Conservation (phyloP, 2,329 filamentous ascomycete species). For the Amesomyces nigricolor region DNA sequence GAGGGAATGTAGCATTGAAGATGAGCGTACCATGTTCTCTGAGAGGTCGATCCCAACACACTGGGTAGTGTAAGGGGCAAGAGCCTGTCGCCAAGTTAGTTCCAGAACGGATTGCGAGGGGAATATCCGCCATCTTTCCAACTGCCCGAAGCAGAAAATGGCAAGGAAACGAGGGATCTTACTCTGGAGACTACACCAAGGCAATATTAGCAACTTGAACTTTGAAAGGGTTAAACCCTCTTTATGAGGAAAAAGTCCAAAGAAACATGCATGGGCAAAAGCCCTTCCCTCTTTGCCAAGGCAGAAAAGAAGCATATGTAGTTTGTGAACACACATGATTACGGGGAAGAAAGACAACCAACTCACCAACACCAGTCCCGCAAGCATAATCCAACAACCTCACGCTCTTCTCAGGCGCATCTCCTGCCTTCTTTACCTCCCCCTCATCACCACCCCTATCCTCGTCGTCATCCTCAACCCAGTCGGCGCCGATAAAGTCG, state of each 20-base stretch:
- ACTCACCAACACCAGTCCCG: slow-evolving; percentile 38
- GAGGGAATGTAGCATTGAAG: background rate
- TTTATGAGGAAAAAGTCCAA: no score
- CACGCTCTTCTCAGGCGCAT: slow-evolving; percentile 33
- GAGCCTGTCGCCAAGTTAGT: slow-evolving; percentile 37
- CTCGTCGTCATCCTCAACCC: slow-evolving; percentile 38
- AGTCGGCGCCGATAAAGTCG: slow-evolving; percentile 58
- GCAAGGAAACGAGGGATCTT: slow-evolving; percentile 24
- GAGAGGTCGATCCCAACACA: slow-evolving; percentile 66
- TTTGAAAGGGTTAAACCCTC: no score
- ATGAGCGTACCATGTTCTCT: slow-evolving; percentile 52
- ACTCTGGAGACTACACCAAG: slow-evolving; percentile 62
- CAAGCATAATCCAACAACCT: slow-evolving; percentile 71
- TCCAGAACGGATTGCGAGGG: background rate
- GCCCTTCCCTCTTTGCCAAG: background rate
- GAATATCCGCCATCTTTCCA: background rate
- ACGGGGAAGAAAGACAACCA: background rate
- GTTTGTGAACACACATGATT: background rate
- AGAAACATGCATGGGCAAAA: background rate
- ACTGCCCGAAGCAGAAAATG: no score
- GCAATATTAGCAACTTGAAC: slow-evolving; percentile 26
- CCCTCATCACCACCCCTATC: slow-evolving; percentile 29
- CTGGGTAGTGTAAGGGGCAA: slow-evolving; percentile 57
- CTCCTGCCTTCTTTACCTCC: slow-evolving; percentile 17
- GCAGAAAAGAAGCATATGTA: background rate